Evolutionary conservation across 495 filamentous ascomycete species (phyloP).

Genomic region (Aspergillus panamensis): DNA sequence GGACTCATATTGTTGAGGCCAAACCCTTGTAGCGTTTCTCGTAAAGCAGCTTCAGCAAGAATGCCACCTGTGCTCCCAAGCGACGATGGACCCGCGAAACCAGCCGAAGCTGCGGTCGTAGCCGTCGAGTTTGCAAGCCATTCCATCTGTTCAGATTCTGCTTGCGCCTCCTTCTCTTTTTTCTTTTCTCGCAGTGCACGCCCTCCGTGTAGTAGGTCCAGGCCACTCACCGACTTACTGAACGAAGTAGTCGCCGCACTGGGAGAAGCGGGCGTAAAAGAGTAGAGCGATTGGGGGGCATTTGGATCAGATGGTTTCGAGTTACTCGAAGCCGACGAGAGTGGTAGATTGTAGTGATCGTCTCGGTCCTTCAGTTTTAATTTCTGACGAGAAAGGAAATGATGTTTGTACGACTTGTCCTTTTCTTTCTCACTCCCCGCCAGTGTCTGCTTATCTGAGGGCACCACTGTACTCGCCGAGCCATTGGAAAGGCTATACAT

Average conservation of each 20-base stretch:
- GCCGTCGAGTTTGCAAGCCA: conserved; percentile 37
- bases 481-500: conserved; percentile 83
- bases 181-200: conserved; percentile 84
- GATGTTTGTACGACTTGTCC: conserved; percentile 65
- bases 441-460: conserved; percentile 34
- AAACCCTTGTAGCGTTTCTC: conserved; percentile 53
- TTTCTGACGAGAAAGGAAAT: conserved; percentile 89
- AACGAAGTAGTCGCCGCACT: conserved; percentile 64
- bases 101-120: conserved; percentile 23
- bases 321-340: conserved; percentile 89
- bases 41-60: conserved; percentile 39
- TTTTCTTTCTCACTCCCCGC: conserved; percentile 32
- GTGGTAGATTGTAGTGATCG: conserved; percentile 64
- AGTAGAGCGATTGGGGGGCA: conserved; percentile 83
- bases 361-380: conserved; percentile 83
- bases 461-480: conserved; percentile 73
- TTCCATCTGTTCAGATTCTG: conserved; percentile 43
- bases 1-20: conserved; percentile 77
- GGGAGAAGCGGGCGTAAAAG: conserved; percentile 69
- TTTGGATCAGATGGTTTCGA: conserved; percentile 80
- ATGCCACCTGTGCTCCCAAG: conserved; percentile 31
- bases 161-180: conserved; percentile 70
- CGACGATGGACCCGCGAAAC: conserved; percentile 40
- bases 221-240: conserved; percentile 72
- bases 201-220: conserved; percentile 83